Conservation (phyloP, 768 basidiomycete genomes). For the Suillus decipiens region DNA sequence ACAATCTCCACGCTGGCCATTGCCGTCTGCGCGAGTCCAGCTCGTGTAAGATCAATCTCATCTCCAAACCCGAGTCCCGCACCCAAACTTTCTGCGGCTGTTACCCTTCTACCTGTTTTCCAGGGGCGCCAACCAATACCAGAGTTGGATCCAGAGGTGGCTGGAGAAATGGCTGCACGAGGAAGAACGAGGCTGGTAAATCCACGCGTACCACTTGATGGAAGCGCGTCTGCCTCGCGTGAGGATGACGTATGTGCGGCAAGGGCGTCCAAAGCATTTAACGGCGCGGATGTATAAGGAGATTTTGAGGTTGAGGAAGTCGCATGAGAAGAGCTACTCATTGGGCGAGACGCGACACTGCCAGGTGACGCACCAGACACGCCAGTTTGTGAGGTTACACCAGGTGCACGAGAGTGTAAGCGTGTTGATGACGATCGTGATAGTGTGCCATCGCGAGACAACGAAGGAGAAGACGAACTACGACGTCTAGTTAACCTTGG, state of each 20-base stretch:
- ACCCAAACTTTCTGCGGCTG: conserved; percentile 27
- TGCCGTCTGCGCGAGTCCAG: conserved; percentile 81
- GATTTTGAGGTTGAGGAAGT: conserved; percentile 31
- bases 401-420: conserved; percentile 6
- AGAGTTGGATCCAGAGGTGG: conserved; percentile 17
- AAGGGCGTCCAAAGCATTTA: conserved; percentile 33
- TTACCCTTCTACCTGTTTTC: conserved; percentile 23
- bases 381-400: conserved; percentile 6
- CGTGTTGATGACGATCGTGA: conserved; percentile 8
- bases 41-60: conserved; percentile 69
- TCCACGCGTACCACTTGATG: conserved; percentile 58
- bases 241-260: conserved; percentile 33
- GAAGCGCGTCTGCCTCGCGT: conserved; percentile 24
- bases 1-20: conserved; percentile 89
- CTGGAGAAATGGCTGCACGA: conserved; percentile 32
- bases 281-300: conserved; percentile 31
- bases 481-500: conserved; percentile 31
- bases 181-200: conserved; percentile 57
- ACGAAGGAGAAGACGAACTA: conserved; percentile 32
- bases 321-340: conserved; percentile 16
- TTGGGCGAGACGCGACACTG: conserved; percentile 18
- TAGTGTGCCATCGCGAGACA: conserved; percentile 12
- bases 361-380: conserved; percentile 11
- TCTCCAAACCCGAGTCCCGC: conserved; percentile 38
- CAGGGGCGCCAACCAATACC: conserved; percentile 22